Evolutionary conservation across 2,329 filamentous ascomycete genomes (phyloP), one percentile per base, ranked within the genome.

Genomic region (Colletotrichum somersetense): DNA sequence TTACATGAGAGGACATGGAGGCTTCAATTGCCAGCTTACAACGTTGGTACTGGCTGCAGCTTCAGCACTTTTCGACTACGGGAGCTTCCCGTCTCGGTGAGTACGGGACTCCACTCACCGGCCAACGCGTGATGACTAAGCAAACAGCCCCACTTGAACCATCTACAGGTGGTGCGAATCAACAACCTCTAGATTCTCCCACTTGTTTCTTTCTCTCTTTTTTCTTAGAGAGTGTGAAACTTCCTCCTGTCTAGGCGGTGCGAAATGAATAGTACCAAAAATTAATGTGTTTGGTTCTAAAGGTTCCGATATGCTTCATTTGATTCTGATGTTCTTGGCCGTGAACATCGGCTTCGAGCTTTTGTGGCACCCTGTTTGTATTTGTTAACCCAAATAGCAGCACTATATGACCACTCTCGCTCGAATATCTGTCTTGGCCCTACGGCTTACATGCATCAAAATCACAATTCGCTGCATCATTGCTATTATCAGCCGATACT

Each of bases 1-100:
- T 74, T 16, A 61, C 68, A 67, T 74, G 65, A 38, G 68, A 71
- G 59, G 72, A 74, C 73, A 74, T 74, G 16, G 72, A 23, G 61
- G 64, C n/a, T 42, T 40, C 53, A 38, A 42, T 50, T 70, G 44
- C 66, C 66, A 38, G 40, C 66, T 11, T 62, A 20, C 63, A 57
- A 61, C 16, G 59, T 11, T 69, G 59, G 46, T 69, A 50, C 35
- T 30, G 52, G 44, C 2, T 38, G 55, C 53, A 35, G 26, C 30
- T 69, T 35, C 38, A 33, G 40, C 12, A 2, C 59, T 6, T 10
- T 16, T 16, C 46, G 59, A 46, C 26, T 5, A 61, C 56, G 26
- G 7, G 35, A 64, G 50, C 65, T 61, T 69, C n/a, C 23, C 8
- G 33, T 20, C 7, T 30, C 65, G 40, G 38, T 48, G 62, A 52